Conservation (phyloP, 2,329 filamentous ascomycete genomes). For the Mollisiaceae sp. region DNA sequence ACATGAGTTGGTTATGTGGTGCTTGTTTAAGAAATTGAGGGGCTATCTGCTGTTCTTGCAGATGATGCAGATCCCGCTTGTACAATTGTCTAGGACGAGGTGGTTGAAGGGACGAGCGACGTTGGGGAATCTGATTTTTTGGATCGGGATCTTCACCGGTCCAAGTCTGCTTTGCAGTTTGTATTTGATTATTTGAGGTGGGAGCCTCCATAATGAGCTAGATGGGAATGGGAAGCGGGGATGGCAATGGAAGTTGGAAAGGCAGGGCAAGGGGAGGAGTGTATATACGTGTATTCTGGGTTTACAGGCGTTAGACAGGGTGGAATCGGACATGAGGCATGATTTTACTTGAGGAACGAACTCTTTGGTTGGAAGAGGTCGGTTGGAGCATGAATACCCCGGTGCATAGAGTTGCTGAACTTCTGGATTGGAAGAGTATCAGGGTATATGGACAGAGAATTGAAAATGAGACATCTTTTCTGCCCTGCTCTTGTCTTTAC, state of each 20-base stretch:
- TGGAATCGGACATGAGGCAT: no score
- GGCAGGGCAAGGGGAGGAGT: not conserved
- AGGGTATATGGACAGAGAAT: not conserved
- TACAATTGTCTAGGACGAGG: conserved; percentile 68
- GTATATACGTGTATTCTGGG: not conserved
- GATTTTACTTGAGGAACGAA: no score
- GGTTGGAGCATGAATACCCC: not conserved
- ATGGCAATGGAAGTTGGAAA: not conserved
- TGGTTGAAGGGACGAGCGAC: conserved; percentile 66
- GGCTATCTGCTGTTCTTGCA: conserved; percentile 77
- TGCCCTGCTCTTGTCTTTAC: not conserved
- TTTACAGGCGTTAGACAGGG: not conserved
- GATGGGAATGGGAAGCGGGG: not conserved
- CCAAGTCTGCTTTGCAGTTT: conserved; percentile 70
- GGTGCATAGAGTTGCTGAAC: not conserved
- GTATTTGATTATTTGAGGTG: conserved; percentile 58
- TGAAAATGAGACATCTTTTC: not conserved
- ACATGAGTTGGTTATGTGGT: conserved; percentile 76
- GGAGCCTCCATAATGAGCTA: not conserved
- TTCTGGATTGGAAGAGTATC: not conserved
- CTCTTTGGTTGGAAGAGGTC: not conserved
- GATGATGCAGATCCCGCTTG: conserved; percentile 75
- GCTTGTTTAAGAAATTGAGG: conserved; percentile 77
- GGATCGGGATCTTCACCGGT: conserved; percentile 78
- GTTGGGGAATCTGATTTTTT: conserved; percentile 77